These are phyloP conservation scores for Conidiobolus coronatus DNA, from an alignment of 371 early-diverging fungal species.

Conservation along the genomic window DNA sequence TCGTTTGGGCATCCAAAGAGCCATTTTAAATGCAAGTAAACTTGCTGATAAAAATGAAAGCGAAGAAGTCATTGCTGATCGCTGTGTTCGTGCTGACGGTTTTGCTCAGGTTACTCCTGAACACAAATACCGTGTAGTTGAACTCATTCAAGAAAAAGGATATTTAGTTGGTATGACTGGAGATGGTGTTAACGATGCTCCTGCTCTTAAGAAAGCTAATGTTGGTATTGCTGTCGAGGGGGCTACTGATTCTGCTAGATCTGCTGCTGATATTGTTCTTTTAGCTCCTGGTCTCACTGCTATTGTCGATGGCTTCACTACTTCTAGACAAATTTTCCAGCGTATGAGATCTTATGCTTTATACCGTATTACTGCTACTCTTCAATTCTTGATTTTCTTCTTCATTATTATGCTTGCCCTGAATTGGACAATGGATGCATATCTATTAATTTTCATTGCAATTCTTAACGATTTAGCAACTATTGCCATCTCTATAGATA, in stretches of 20 bases:
- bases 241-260: constrained; percentile 76
- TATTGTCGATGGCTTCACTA: constrained; percentile 58
- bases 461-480: constrained; percentile 68
- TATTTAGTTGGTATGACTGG: constrained; percentile 69
- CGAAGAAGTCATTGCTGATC: constrained; percentile 64
- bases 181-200: constrained; percentile 85
- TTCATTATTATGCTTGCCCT: constrained; percentile 43
- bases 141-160: constrained; percentile 43
- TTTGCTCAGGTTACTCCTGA: constrained; percentile 95
- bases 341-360: constrained; percentile 71
- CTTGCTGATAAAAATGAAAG: constrained; percentile 55
- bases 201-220: constrained; percentile 61
- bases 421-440: constrained; percentile 40
- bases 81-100: constrained; percentile 67
- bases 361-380: constrained; percentile 70
- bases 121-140: constrained; percentile 85
- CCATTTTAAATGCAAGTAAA: constrained; percentile 49
- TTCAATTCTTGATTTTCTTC: constrained; percentile 75
- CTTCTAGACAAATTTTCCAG: constrained; percentile 71
- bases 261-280: constrained; percentile 76
- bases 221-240: constrained; percentile 56
- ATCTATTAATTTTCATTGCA: constrained; percentile 50
- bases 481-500: constrained; percentile 64
- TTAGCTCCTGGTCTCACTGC: constrained; percentile 61
- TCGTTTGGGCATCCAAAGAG: constrained; percentile 57